Evolutionary conservation across 2,329 filamentous ascomycete species (phyloP).

Genomic region (Mycocentrospora acerina): DNA sequence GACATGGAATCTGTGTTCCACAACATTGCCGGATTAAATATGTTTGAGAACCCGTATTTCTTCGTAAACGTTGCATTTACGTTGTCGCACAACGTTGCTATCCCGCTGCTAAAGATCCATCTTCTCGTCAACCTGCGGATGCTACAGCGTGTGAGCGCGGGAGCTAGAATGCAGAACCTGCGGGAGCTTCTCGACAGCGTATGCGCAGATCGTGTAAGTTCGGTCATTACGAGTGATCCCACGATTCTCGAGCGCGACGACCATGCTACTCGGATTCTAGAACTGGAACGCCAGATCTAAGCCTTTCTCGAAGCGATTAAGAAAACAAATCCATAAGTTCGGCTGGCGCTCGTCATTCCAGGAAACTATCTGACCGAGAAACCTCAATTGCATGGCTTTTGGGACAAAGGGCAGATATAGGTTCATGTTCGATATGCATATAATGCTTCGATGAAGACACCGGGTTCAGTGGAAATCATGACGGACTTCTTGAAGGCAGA

Average conservation of each 20-base stretch:
- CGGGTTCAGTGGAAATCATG: too few relatives aligned
- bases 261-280: slow-evolving; percentile 11
- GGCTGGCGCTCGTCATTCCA: slow-evolving; percentile 9
- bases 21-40: slow-evolving; percentile 44
- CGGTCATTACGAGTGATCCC: slow-evolving; percentile 11
- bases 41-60: slow-evolving; percentile 40
- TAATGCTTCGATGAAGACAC: too few relatives aligned
- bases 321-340: slow-evolving; percentile 8
- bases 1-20: slow-evolving; percentile 39
- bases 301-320: slow-evolving; percentile 5
- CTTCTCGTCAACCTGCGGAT: slow-evolving; percentile 36
- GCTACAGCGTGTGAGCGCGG: slow-evolving; percentile 19
- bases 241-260: slow-evolving; percentile 11
- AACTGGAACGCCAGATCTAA: slow-evolving; percentile 25
- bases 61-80: slow-evolving; percentile 2
- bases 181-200: slow-evolving; percentile 32
- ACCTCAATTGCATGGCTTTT: slow-evolving; percentile 5
- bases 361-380: background rate
- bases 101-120: slow-evolving; percentile 43
- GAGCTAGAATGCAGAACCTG: slow-evolving; percentile 19
- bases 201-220: slow-evolving; percentile 17
- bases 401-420: slow-evolving; percentile 24
- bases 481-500: too few relatives aligned
- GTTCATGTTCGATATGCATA: too few relatives aligned
- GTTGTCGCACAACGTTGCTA: slow-evolving; percentile 18